Conservation (phyloP, 176 grass and related monocot genomes). For the Hyparrhenia diplandra region DNA sequence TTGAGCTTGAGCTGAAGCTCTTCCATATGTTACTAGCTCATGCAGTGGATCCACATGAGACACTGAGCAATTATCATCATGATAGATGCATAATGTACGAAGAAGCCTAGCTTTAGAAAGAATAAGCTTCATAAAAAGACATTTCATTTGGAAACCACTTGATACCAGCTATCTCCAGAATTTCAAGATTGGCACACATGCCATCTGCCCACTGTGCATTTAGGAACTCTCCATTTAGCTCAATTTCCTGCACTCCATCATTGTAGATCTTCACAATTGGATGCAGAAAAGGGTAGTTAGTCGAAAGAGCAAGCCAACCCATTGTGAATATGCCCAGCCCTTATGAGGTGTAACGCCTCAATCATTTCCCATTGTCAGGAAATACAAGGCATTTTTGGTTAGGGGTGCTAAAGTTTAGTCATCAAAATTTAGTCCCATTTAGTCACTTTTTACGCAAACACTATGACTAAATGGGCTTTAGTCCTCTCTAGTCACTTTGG, state of each 20-base stretch:
- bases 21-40: background rate
- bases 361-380: too few relatives aligned
- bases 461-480: too few relatives aligned
- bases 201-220: constrained; percentile 30
- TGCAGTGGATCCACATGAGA: background rate
- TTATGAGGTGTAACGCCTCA: too few relatives aligned
- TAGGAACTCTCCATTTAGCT: constrained; percentile 5
- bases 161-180: constrained; percentile 12
- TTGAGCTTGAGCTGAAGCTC: constrained; percentile 24
- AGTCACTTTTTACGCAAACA: too few relatives aligned
- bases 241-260: background rate
- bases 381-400: too few relatives aligned
- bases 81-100: background rate
- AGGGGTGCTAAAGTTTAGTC: too few relatives aligned
- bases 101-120: constrained; percentile 24
- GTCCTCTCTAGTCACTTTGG: too few relatives aligned
- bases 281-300: background rate
- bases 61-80: background rate
- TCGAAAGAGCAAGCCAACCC: background rate
- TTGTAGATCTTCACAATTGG: background rate
- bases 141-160: constrained; percentile 25
- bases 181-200: constrained; percentile 31
- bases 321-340: too few relatives aligned
- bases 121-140: constrained; percentile 33
- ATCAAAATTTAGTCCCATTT: too few relatives aligned